phyloP scores from a whole-genome alignment of 2,329 filamentous ascomycete species.

The Penicillium occitanis region DNA sequence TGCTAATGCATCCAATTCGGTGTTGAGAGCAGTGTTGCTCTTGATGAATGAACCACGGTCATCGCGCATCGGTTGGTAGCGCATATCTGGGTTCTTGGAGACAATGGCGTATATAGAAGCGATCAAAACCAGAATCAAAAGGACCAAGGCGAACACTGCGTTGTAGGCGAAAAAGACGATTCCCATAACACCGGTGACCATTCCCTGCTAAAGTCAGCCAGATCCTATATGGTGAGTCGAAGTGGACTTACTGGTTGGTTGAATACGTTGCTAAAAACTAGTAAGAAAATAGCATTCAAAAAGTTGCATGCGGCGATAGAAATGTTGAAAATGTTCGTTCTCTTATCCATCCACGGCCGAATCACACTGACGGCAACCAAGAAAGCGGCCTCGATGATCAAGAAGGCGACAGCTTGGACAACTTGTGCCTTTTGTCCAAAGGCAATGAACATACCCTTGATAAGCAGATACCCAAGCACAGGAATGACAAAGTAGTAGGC shows the following conservation, averaged over 20 bases:
- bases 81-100: slow-evolving; percentile 89
- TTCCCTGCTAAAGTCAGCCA: slow-evolving; percentile 46
- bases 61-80: slow-evolving; percentile 95
- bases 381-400: slow-evolving; percentile 77
- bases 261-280: slow-evolving; percentile 87
- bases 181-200: slow-evolving; percentile 85
- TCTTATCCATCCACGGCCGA: slow-evolving; percentile 98
- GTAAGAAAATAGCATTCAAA: slow-evolving; percentile 80
- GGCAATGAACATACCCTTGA: slow-evolving; percentile 87
- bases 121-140: slow-evolving; percentile 78
- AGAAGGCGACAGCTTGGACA: slow-evolving; percentile 76
- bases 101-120: slow-evolving; percentile 76
- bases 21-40: slow-evolving; percentile 81
- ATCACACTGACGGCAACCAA: slow-evolving; percentile 77
- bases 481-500: slow-evolving; percentile 94
- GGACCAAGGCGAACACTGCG: slow-evolving; percentile 75
- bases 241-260: slow-evolving; percentile 64
- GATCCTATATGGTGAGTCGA: neutral
- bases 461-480: slow-evolving; percentile 70
- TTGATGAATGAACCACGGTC: slow-evolving; percentile 98
- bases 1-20: slow-evolving; percentile 85
- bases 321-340: slow-evolving; percentile 95
- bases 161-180: slow-evolving; percentile 88
- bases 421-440: slow-evolving; percentile 70
- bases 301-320: slow-evolving; percentile 88